A percentile compares a stretch with the other conserved stretches of the same genome.
These are phyloP conservation scores for Aulographum hederae DNA, from an alignment of 2,329 filamentous ascomycete species.

Conservation along the genomic window DNA sequence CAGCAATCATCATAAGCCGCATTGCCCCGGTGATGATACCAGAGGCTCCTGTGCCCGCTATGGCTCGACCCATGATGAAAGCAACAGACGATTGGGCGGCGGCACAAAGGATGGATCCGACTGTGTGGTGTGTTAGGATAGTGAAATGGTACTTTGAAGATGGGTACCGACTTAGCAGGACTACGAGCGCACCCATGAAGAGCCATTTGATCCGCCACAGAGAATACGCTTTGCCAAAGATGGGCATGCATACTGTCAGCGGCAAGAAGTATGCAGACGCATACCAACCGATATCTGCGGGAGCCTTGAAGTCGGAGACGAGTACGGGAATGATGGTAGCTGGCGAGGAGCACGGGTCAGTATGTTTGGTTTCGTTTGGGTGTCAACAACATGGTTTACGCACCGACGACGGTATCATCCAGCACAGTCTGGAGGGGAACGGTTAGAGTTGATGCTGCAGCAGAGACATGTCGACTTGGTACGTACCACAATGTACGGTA, in stretches of 20 bases:
- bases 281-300: slow-evolving; percentile 5
- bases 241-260: slow-evolving; percentile 3
- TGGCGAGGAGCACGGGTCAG: no score
- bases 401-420: no score
- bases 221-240: slow-evolving; percentile 6
- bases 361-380: no score
- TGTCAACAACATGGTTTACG: no score
- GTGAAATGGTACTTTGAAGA: background rate
- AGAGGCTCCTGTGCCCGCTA: slow-evolving; percentile 7
- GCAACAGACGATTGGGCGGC: slow-evolving; percentile 6
- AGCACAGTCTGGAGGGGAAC: no score
- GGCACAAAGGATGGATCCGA: slow-evolving; percentile 7
- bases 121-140: slow-evolving; percentile 1
- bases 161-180: slow-evolving; percentile 1
- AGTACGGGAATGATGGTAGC: no score
- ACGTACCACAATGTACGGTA: no score
- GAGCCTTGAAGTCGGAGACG: background rate
- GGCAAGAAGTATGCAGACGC: slow-evolving; percentile 4
- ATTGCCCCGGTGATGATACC: slow-evolving; percentile 7
- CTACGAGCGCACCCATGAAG: slow-evolving; percentile 3
- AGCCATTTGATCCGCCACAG: slow-evolving; percentile 5
- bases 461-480: no score
- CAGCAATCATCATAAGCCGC: slow-evolving; percentile 5
- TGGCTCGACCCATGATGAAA: slow-evolving; percentile 8
- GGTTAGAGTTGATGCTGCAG: no score